Base-by-base conservation (phyloP, 441 rosid species). In the Pelargonium myrrhifolium region DNA sequence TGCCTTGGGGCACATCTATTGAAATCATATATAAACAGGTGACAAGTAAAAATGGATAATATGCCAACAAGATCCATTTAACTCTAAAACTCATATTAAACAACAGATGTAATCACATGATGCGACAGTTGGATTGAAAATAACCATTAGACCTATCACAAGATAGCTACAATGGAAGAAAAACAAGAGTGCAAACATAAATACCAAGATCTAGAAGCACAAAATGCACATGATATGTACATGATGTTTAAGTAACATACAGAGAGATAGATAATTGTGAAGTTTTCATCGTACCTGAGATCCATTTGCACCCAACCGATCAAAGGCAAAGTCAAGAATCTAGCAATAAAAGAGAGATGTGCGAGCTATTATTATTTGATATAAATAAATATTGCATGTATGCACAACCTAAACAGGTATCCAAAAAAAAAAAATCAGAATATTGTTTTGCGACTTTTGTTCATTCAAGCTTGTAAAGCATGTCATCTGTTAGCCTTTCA, bases 261-360 rank as follows among this genome's bases (percentile, higher is more conserved):
- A 11, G 35, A 17, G 18, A 2, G 28, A 49, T 49, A 37, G 62
- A 24, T 31, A 71, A 63, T 3, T 6, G 28, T 9, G 26, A 68
- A 64, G 66, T 73, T 18, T 65, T n/a, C 60, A 60, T 59, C 67
- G 51, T 85, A 89, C 96, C 95, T 76, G 76, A 53, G 93, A 77
- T 74, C 92, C 93, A 82, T 74, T 76, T 72, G 96, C 97, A 63
- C 98, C 98, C 68, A 90, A 73, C 64, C 96, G 90, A 75, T 93
- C 97, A 81, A 93, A 93, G 61, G 79, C 97, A 51, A 88, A 93
- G 83, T 93, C 98, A 65, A 93, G 92, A 73, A 93, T 86, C 98
- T 90, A 72, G 55, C 55, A 49, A 49, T n/a, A 3, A 49, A n/a
- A 49, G 55, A 45, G 14, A 12, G 18, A 40, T 14, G 55, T 49